phyloP scores from a whole-genome alignment of 2,329 filamentous ascomycete genomes.

The Penicillium sp. region DNA sequence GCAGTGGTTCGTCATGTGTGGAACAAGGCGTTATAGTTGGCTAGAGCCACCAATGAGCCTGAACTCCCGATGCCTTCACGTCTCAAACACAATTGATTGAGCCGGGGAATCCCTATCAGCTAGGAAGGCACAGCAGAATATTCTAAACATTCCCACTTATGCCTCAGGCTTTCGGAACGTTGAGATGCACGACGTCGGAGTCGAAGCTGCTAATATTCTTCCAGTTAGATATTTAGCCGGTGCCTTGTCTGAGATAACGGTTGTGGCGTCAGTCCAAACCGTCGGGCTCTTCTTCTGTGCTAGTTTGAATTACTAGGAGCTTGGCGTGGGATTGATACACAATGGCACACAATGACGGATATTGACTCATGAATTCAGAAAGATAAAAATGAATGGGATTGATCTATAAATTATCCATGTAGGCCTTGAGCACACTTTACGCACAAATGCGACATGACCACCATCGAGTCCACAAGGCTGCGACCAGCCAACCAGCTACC shows the following conservation, averaged over 20 bases:
- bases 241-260: not conserved
- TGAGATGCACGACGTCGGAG: not conserved
- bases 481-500: not conserved
- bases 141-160: not conserved
- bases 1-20: no score
- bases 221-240: not conserved
- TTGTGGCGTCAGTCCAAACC: no score
- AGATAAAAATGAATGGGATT: not conserved
- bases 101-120: no score
- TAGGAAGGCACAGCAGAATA: no score
- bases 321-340: not conserved
- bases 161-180: not conserved
- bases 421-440: not conserved
- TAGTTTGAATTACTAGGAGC: not conserved
- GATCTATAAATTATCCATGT: not conserved
- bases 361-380: not conserved
- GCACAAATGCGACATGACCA: not conserved
- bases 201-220: not conserved
- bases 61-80: no score
- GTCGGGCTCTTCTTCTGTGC: not conserved
- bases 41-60: no score
- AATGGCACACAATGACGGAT: not conserved
- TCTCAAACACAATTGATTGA: no score
- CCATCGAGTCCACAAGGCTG: constrained; percentile 1
- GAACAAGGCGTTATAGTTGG: no score